These are phyloP conservation scores for Erythrophleum fordii DNA, from an alignment of 306 rosid genomes.

Conservation along the genomic window DNA sequence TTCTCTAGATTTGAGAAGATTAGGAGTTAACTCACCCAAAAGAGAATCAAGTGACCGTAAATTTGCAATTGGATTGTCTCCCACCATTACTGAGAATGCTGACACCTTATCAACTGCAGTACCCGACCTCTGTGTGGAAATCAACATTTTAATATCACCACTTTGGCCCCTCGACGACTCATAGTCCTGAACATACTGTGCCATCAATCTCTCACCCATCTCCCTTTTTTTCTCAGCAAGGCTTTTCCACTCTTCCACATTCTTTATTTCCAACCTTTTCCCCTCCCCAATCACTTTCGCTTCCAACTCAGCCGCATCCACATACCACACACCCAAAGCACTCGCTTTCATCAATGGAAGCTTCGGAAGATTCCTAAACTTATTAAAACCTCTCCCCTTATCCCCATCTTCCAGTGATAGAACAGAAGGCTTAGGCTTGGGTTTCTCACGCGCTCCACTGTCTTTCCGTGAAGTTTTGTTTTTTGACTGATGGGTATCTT, in stretches of 20 bases:
- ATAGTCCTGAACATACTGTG: conserved; percentile 73
- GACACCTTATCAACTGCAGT: conserved; percentile 94
- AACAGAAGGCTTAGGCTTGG: conserved; percentile 65
- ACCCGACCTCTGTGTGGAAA: conserved; percentile 88
- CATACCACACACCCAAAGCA: conserved; percentile 77
- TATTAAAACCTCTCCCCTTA: conserved; percentile 52
- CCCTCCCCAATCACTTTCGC: conserved; percentile 64
- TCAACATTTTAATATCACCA: conserved; percentile 88
- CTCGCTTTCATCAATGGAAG: conserved; percentile 74
- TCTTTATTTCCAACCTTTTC: conserved; percentile 54
- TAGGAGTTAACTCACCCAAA: conserved; percentile 57
- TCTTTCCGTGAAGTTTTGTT: conserved; percentile 27
- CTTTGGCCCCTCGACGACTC: conserved; percentile 79
- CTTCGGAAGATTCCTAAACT: conserved; percentile 68
- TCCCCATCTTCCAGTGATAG: conserved; percentile 51
- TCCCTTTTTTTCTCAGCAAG: conserved; percentile 73
- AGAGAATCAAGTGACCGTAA: conserved; percentile 88
- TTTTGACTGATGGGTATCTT: conserved; percentile 39
- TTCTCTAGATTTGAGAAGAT: neutral
- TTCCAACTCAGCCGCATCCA: conserved; percentile 74
- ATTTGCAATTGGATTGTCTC: conserved; percentile 87
- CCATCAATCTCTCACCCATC: conserved; percentile 85
- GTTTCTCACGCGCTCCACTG: conserved; percentile 44
- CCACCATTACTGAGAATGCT: conserved; percentile 83
- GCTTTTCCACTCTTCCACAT: conserved; percentile 69